Evolutionary conservation across 768 basidiomycete species (phyloP).

Genomic region (Tylopilus plumbeoviolaceoides): DNA sequence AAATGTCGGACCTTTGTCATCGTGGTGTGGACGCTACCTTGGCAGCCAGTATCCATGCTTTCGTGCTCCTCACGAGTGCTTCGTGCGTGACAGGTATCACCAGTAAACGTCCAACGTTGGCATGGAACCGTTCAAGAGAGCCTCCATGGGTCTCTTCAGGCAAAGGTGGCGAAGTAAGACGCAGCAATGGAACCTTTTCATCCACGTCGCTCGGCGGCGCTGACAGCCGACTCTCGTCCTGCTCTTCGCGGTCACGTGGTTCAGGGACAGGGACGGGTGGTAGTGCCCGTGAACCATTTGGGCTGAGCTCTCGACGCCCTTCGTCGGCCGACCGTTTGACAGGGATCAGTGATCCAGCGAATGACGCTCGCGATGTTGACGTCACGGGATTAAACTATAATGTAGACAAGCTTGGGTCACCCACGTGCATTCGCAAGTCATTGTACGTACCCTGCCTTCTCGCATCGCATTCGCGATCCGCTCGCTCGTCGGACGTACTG

Average conservation of each 20-base stretch:
- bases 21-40: conserved; percentile 27
- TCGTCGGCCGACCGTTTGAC: conserved; percentile 14
- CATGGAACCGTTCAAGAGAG: neutral
- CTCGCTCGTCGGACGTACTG: conserved; percentile 66
- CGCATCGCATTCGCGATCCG: conserved; percentile 64
- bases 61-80: conserved; percentile 28
- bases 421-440: neutral
- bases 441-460: conserved; percentile 64
- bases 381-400: conserved; percentile 28
- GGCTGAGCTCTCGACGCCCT: conserved; percentile 10
- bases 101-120: neutral
- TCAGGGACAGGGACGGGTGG: conserved; percentile 13
- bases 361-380: conserved; percentile 5
- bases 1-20: neutral
- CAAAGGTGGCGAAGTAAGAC: conserved; percentile 12
- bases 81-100: conserved; percentile 14
- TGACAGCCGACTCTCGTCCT: neutral
- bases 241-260: conserved; percentile 1
- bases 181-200: conserved; percentile 12
- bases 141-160: neutral
- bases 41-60: conserved; percentile 33
- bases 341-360: conserved; percentile 20
- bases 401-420: neutral
- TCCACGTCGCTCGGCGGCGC: neutral
- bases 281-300: conserved; percentile 11